Base-by-base conservation (phyloP, 2,329 filamentous ascomycete genomes). In the Elsinoe ampelina region DNA sequence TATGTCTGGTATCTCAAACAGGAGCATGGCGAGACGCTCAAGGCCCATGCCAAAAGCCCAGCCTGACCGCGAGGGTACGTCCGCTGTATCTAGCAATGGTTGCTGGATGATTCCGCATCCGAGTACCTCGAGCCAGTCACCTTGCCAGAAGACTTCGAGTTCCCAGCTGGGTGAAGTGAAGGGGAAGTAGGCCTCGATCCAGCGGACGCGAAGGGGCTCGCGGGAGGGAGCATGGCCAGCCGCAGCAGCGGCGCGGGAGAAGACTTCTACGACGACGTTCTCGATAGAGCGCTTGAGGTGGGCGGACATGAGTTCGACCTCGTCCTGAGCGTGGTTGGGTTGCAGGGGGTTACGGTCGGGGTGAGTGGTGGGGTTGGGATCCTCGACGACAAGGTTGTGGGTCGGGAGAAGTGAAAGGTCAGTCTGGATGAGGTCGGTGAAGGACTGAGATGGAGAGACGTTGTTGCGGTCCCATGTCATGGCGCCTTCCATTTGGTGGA, bases 401-500 rank as follows among this genome's bases (percentile, higher is more conserved):
- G 75, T 79, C 6, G 90, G 89, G 32, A 97, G 78, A 55, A 73
- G 77, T 55, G 82, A 80, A 26, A 95, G 63, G 66, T 95, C 89
- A 35, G 78, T 78, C 74, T 79, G 81, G 6, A 97, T 83, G 11
- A 81, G 80, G 13, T 81, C 75, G 1, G 80, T 80, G 15, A 90
- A 69, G 61, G 86, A 79, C 17, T 68, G 66, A 38, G 64, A 61
- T 12, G 64, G 75, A 56, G 75, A 77, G 43, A 80, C 80, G 68
- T 75, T 79, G 26, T 68, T 76, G 8, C 89, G 81, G 67, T 93
- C 86, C 92, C 93, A 98, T 55, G 90, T 85, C 63, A 86, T 80
- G 7, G 92, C 92, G 11, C 90, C 92, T 71, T 98, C 93, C 91
- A 97, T 97, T 74, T 98, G 93, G 73, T 98, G 93, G 72, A 98